Base-by-base conservation (phyloP, 352 stramenopile species). In the Pythium utonaiense region DNA sequence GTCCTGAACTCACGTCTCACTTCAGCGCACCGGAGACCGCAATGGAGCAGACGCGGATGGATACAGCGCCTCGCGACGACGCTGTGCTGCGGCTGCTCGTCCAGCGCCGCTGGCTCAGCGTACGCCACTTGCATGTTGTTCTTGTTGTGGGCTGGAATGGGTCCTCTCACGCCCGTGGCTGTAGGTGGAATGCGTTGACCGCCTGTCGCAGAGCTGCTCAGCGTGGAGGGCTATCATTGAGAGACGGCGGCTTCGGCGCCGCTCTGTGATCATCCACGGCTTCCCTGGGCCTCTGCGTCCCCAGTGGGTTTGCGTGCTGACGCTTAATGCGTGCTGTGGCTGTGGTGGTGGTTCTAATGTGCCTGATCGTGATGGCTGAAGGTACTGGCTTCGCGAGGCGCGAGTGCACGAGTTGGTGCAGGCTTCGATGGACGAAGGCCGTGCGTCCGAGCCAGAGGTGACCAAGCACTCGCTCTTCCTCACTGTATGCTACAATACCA, bases 21-120 rank as follows among this genome's bases (percentile, higher is more conserved):
- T 25, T 19, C n/a, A n/a, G n/a, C 40, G 2, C n/a, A 2, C 5
- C 6, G 6, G 5, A 25, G 21, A 9, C n/a, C 40, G 4, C 24
- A 47, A 47, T 47, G 40, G 40, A 47, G 40, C n/a, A 47, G 17
- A 19, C 17, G 40, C n/a, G n/a, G 40, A 47, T 47, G 17, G 40
- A 25, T 47, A 47, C 40, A 47, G 40, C 40, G 40, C n/a, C 5
- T 16, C 55, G 55, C 45, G 27, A 51, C 25, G 24, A 52, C 24
- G 49, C 59, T 25, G 56, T 55, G 60, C 60, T 87, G 21, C 38
- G 33, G 12, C 24, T 89, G n/a, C 53, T 88, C 10, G 36, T 78
- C 13, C 66, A 61, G 17, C 51, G 62, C 6, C 55, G 57, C 44
- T 89, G 74, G 78, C 16, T 89, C 0, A 51, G 87, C 44, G 80